Base-by-base conservation (phyloP, 805 yeast species). In the Lipomyces anomalus region DNA sequence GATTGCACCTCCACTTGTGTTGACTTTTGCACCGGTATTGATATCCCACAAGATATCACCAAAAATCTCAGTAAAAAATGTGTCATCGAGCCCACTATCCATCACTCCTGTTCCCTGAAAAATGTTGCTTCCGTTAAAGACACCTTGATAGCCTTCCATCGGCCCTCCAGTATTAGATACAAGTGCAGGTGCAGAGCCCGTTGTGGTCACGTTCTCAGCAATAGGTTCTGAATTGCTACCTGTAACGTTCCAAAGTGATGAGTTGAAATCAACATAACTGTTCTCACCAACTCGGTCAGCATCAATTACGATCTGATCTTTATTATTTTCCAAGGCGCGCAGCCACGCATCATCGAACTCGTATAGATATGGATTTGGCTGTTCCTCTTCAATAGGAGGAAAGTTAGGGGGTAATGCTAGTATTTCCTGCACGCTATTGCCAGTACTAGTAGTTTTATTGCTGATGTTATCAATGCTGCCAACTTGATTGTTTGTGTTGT, bases 251-350 rank as follows among this genome's bases (percentile, higher is more conserved):
- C 55, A 50, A 24, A 41, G 47, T 13, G 55, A 23, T 1, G 47
- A 37, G 11, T 52, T 52, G 22, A 50, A 50, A 23, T 50, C 53
- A 36, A 50, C 23, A 17, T 47, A 50, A 16, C 49, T 44, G 39
- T 50, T 50, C 30, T 50, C 55, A n/a, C 55, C 53, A 2, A 50
- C 52, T n/a, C 55, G 46, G 32, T 50, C 50, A 4, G 55, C 44
- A 38, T 50, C 53, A 32, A 50, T 50, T 1, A 50, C 55, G 20
- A 50, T 38, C 30, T 50, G 43, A 22, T 50, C 55, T 40, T 50
- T 50, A 35, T 44, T 50, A 22, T 50, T 50, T 33, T 50, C 55
- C 20, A 50, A 41, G 17, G 55, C 55, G 16, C 52, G 55, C 22
- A 50, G 29, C 55, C 55, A 50, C 4, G 53, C 43, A 29, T 50